A percentile compares a stretch with the other conserved stretches of the same genome.
These are phyloP conservation scores for Miscanthus sacchariflorus DNA, from an alignment of 202 grass and related monocot species.

Conservation along the genomic window DNA sequence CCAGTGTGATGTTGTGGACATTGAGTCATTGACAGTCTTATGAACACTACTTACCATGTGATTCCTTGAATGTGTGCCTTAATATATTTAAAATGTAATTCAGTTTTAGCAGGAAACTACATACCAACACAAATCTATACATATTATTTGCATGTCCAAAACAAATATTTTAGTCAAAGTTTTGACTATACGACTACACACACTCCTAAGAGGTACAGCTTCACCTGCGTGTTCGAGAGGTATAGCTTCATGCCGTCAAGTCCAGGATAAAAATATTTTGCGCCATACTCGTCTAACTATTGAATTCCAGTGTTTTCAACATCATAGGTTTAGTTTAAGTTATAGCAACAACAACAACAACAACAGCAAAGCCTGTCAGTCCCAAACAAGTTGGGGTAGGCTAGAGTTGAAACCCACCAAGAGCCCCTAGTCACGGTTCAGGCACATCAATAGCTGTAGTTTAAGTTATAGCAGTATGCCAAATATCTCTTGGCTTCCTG, in stretches of 20 bases:
- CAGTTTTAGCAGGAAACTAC: background rate
- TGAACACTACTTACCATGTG: background rate
- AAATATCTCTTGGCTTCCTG: background rate
- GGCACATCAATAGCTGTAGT: too few relatives aligned
- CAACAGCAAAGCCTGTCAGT: too few relatives aligned
- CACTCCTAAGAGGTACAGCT: background rate
- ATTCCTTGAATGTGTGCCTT: background rate
- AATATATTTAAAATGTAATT: background rate
- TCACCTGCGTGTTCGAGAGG: too few relatives aligned
- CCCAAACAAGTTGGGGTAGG: too few relatives aligned
- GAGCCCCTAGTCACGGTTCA: too few relatives aligned
- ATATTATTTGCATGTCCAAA: background rate
- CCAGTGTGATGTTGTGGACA: background rate
- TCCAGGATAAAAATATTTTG: conserved; percentile 16
- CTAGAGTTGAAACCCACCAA: too few relatives aligned
- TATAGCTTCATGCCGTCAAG: too few relatives aligned
- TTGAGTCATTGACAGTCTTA: too few relatives aligned
- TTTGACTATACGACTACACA: background rate
- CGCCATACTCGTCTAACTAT: background rate
- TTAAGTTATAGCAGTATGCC: too few relatives aligned
- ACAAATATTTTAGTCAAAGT: background rate
- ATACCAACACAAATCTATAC: background rate
- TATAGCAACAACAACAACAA: too few relatives aligned
- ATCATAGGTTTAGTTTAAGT: background rate
- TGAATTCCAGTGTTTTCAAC: background rate